Conservation (phyloP, 2,329 filamentous ascomycete genomes). For the Cercospora nicotianae region DNA sequence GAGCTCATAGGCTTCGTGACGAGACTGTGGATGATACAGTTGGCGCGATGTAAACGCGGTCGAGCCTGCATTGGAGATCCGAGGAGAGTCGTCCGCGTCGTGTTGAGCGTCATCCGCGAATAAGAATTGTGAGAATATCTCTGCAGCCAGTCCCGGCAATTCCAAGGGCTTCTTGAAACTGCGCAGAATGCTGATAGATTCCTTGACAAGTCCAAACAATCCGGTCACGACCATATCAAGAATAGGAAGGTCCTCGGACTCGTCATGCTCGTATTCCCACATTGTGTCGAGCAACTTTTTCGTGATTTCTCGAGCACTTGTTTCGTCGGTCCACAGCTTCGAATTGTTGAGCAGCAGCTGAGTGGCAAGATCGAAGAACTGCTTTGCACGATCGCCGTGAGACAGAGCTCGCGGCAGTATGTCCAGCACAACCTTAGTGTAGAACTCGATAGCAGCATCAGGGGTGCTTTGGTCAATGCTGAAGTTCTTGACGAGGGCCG, state of each 20-base stretch:
- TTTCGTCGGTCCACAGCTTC: constrained; percentile 23
- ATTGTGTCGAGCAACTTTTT: constrained; percentile 21
- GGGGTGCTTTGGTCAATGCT: constrained; percentile 25
- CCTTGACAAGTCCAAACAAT: constrained; percentile 44
- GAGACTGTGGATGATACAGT: constrained; percentile 18
- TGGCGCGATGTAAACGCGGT: neutral
- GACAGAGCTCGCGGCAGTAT: constrained; percentile 28
- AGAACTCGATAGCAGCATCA: constrained; percentile 26
- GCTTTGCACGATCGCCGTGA: constrained; percentile 8
- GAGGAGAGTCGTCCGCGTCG: neutral
- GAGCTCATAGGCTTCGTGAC: constrained; percentile 29
- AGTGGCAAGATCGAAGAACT: constrained; percentile 28
- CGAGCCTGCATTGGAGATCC: neutral
- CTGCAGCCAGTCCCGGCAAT: constrained; percentile 26
- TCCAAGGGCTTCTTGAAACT: constrained; percentile 36
- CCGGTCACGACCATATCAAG: constrained; percentile 30
- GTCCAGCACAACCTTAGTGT: constrained; percentile 25
- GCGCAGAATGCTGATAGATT: constrained; percentile 34
- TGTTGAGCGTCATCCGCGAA: constrained; percentile 26
- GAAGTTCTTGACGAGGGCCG: constrained; percentile 27
- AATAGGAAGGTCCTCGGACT: constrained; percentile 28
- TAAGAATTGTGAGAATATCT: constrained; percentile 31
- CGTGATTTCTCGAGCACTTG: constrained; percentile 26
- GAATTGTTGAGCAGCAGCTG: constrained; percentile 22
- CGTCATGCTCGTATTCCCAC: constrained; percentile 29